phyloP scores from a whole-genome alignment of 2,329 filamentous ascomycete species.

The Colletotrichum acutatum region DNA sequence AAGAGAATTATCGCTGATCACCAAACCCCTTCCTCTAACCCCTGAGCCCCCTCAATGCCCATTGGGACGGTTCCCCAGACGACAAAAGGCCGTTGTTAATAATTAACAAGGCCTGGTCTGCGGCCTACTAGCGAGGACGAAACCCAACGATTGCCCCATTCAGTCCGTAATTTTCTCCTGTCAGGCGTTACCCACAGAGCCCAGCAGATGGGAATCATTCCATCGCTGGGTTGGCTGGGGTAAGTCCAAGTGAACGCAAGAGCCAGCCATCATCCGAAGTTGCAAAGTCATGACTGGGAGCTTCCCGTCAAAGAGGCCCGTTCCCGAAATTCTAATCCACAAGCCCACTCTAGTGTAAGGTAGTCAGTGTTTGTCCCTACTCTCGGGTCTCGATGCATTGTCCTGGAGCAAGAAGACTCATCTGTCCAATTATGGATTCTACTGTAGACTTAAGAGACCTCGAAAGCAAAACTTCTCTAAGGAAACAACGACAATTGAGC shows the following conservation, averaged over 20 bases:
- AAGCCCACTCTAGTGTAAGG: background rate
- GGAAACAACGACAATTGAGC: too few relatives aligned
- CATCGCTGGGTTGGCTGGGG: constrained; percentile 3
- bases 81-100: constrained; percentile 25
- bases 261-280: constrained; percentile 32
- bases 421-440: background rate
- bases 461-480: too few relatives aligned
- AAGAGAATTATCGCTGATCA: background rate
- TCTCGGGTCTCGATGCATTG: background rate
- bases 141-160: background rate
- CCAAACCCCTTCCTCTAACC: background rate
- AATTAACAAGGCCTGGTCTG: background rate
- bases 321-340: constrained; percentile 28
- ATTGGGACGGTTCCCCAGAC: constrained; percentile 24
- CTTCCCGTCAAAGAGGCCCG: constrained; percentile 14
- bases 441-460: background rate
- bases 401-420: background rate
- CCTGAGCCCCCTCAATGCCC: constrained; percentile 18
- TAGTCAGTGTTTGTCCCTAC: background rate
- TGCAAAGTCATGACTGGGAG: background rate
- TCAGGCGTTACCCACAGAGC: background rate
- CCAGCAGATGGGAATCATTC: background rate
- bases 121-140: background rate
- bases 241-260: background rate
- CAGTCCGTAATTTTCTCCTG: constrained; percentile 8